A percentile compares a stretch with the other conserved stretches of the same genome.
phyloP scores from a whole-genome alignment of 257 asterid species.

The Lantana camara region DNA sequence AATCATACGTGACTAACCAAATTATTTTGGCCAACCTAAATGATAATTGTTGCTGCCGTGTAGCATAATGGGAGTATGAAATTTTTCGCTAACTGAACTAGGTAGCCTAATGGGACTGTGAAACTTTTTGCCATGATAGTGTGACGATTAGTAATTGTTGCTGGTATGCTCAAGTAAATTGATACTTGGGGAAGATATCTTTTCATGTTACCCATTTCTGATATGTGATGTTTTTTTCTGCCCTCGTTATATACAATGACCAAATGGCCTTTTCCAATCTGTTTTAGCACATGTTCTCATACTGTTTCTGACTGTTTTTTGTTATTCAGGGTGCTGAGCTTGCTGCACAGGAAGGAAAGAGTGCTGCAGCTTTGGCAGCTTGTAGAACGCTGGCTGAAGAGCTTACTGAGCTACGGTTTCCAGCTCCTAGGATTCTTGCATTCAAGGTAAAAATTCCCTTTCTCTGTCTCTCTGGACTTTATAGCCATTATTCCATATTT shows the following conservation, averaged over 20 bases:
- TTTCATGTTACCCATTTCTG: not conserved
- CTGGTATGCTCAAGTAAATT: not conserved
- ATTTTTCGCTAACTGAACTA: conserved; percentile 3
- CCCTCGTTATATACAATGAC: not conserved
- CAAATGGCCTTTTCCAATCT: not conserved
- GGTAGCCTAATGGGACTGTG: not conserved
- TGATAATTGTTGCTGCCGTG: too few species aligned
- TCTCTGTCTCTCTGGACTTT: not conserved
- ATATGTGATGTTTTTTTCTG: not conserved
- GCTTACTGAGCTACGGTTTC: conserved; percentile 90
- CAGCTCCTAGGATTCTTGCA: conserved; percentile 98
- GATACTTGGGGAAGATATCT: not conserved
- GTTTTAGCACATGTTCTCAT: not conserved
- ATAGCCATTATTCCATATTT: not conserved
- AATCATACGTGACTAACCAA: not conserved
- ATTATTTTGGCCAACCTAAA: not conserved
- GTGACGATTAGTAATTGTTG: not conserved
- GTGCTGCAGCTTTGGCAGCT: conserved; percentile 97
- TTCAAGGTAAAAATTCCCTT: conserved; percentile 62
- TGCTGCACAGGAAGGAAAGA: conserved; percentile 81
- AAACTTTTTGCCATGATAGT: conserved; percentile 2
- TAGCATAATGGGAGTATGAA: not conserved
- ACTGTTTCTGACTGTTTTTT: conserved; percentile 19
- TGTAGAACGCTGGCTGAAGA: conserved; percentile 99
- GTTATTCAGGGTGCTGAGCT: conserved; percentile 88